A percentile compares a stretch with the other conserved stretches of the same genome.
Evolutionary conservation across 2,329 filamentous ascomycete genomes (phyloP).

Genomic region (Pseudopithomyces chartarum): DNA sequence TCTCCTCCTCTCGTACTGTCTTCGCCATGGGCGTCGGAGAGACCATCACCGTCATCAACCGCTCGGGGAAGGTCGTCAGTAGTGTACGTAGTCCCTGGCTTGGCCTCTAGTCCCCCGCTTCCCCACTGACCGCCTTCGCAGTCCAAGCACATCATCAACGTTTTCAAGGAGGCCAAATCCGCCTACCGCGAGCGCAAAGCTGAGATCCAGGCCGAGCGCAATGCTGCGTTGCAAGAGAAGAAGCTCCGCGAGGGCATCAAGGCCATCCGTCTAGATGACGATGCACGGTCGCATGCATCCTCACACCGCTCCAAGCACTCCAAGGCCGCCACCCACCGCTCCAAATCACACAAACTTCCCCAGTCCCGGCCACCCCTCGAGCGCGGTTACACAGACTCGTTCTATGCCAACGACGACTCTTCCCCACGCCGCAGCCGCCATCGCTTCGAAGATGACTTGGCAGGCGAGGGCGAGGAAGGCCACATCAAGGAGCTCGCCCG

Average conservation of each 20-base stretch:
- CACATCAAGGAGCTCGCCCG: slow-evolving; percentile 49
- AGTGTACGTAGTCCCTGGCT: slow-evolving; percentile 64
- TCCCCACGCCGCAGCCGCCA: slow-evolving; percentile 27
- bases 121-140: slow-evolving; percentile 47
- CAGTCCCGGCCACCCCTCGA: slow-evolving; percentile 44
- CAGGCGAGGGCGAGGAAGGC: slow-evolving; percentile 30
- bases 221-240: slow-evolving; percentile 61
- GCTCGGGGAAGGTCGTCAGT: slow-evolving; percentile 87
- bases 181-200: slow-evolving; percentile 89
- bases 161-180: slow-evolving; percentile 90
- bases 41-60: slow-evolving; percentile 89
- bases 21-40: slow-evolving; percentile 58
- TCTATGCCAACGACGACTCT: slow-evolving; percentile 48
- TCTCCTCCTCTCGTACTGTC: slow-evolving; percentile 25
- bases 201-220: slow-evolving; percentile 73
- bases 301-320: slow-evolving; percentile 34
- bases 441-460: slow-evolving; percentile 40
- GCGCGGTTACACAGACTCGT: slow-evolving; percentile 53
- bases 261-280: slow-evolving; percentile 51
- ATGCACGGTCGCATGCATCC: slow-evolving; percentile 40
- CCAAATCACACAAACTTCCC: slow-evolving; percentile 26
- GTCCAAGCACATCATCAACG: slow-evolving; percentile 87
- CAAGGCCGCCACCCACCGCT: slow-evolving; percentile 24
- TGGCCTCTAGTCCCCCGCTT: neutral
- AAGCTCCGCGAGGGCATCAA: slow-evolving; percentile 64